Conservation (phyloP, 805 yeast species). For the Candida nitratophila region DNA sequence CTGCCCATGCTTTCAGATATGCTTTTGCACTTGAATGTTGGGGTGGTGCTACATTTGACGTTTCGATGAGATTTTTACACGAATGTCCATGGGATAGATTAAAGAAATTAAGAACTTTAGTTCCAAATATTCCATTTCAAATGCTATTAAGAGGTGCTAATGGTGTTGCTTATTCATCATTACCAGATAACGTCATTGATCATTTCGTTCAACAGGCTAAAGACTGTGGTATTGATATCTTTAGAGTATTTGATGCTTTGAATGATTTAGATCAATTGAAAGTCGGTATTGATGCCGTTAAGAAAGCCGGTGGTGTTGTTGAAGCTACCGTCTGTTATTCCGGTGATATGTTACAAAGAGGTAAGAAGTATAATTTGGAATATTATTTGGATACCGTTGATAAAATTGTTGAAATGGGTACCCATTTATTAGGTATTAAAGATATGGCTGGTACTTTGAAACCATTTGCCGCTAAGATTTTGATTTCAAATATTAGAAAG, state of each 20-base stretch:
- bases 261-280: constrained; percentile 94
- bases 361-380: constrained; percentile 91
- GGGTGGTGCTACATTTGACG: constrained; percentile 99
- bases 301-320: constrained; percentile 97
- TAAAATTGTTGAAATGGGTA: constrained; percentile 85
- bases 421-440: constrained; percentile 94
- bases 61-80: constrained; percentile 94
- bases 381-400: constrained; percentile 82
- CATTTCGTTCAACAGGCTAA: constrained; percentile 94
- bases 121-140: constrained; percentile 98
- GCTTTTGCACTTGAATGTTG: constrained; percentile 98
- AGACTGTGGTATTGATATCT: constrained; percentile 93
- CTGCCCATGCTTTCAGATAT: constrained; percentile 82
- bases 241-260: constrained; percentile 96
- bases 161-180: constrained; percentile 96
- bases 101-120: constrained; percentile 77
- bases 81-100: constrained; percentile 99
- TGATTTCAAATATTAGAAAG: constrained; percentile 75
- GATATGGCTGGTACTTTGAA: constrained; percentile 99
- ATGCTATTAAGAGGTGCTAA: constrained; percentile 99
- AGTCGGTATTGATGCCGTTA: constrained; percentile 97
- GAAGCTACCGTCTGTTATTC: constrained; percentile 98
- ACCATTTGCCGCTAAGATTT: constrained; percentile 83
- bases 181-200: constrained; percentile 98
- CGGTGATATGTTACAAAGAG: constrained; percentile 95